Evolutionary conservation across 169 alveolate species (phyloP).

Genomic region (Plasmodium adleri): DNA sequence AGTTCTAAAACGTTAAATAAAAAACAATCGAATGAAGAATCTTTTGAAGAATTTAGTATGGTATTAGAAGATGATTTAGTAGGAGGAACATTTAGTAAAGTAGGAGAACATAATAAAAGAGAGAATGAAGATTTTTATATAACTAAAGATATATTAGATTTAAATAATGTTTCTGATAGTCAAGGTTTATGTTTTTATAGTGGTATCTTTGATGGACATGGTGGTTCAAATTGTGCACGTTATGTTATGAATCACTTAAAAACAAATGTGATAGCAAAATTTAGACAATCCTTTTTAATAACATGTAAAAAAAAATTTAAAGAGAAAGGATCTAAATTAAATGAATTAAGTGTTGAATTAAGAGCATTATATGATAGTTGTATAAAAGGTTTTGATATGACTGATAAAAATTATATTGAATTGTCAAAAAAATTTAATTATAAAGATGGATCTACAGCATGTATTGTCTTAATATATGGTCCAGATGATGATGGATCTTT

Average conservation of each 20-base stretch:
- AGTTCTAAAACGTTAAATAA: neutral
- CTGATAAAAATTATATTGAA: constrained; percentile 85
- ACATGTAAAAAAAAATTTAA: constrained; percentile 76
- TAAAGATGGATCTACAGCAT: constrained; percentile 80
- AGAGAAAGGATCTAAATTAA: constrained; percentile 70
- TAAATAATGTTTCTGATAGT: constrained; percentile 80
- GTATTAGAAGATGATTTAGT: constrained; percentile 82
- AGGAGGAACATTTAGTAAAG: constrained; percentile 80
- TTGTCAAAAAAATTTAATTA: constrained; percentile 72
- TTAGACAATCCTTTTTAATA: constrained; percentile 81
- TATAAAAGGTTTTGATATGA: constrained; percentile 85
- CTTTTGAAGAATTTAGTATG: constrained; percentile 77
- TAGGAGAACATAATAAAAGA: constrained; percentile 77
- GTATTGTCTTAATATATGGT: constrained; percentile 81
- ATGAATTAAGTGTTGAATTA: constrained; percentile 67
- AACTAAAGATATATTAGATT: constrained; percentile 83
- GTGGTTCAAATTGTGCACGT: constrained; percentile 88
- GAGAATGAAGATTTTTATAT: constrained; percentile 85
- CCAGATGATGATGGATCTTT: constrained; percentile 83
- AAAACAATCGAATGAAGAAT: constrained; percentile 43
- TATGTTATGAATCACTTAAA: constrained; percentile 85
- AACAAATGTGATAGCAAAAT: constrained; percentile 85
- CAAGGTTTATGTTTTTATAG: constrained; percentile 87
- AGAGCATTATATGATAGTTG: constrained; percentile 78
- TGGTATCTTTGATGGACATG: constrained; percentile 90